phyloP scores from a whole-genome alignment of 768 basidiomycete genomes.

The Boletus sensibilis region DNA sequence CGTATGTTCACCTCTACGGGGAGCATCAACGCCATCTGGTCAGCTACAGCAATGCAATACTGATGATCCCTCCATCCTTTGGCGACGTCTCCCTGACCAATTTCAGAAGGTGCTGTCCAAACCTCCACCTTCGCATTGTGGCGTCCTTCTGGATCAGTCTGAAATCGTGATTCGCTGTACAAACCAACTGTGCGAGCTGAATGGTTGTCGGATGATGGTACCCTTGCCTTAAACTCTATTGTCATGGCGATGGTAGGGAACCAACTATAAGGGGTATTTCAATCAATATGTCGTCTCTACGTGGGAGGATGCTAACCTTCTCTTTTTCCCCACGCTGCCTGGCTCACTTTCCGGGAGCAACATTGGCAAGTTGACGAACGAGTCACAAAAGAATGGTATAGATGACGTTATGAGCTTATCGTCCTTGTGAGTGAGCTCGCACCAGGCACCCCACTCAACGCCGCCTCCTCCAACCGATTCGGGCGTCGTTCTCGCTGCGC shows the following conservation, averaged over 20 bases:
- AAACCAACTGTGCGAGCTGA: slow-evolving; percentile 56
- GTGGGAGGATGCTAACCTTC: slow-evolving; percentile 12
- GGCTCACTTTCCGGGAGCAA: slow-evolving; percentile 49
- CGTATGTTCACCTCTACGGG: slow-evolving; percentile 30
- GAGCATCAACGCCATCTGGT: slow-evolving; percentile 57
- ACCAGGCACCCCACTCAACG: slow-evolving; percentile 58
- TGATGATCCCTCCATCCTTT: slow-evolving; percentile 61
- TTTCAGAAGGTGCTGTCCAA: slow-evolving; percentile 62
- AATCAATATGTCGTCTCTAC: neutral
- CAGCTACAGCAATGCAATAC: slow-evolving; percentile 59
- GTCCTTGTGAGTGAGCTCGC: slow-evolving; percentile 41
- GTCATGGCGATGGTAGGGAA: slow-evolving; percentile 60
- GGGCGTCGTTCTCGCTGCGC: slow-evolving; percentile 37
- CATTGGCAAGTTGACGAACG: slow-evolving; percentile 44
- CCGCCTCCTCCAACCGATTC: slow-evolving; percentile 52
- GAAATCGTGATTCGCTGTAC: slow-evolving; percentile 51
- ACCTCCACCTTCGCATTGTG: slow-evolving; percentile 62
- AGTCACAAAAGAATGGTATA: slow-evolving; percentile 58
- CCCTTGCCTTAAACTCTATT: slow-evolving; percentile 61
- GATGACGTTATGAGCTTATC: slow-evolving; percentile 48
- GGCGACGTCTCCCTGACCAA: slow-evolving; percentile 43
- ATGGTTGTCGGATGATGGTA: slow-evolving; percentile 45
- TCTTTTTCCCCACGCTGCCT: slow-evolving; percentile 20
- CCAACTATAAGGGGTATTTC: slow-evolving; percentile 43
- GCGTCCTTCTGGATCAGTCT: slow-evolving; percentile 52